Base-by-base conservation (phyloP, 768 basidiomycete species). In the Serendipita sp. region DNA sequence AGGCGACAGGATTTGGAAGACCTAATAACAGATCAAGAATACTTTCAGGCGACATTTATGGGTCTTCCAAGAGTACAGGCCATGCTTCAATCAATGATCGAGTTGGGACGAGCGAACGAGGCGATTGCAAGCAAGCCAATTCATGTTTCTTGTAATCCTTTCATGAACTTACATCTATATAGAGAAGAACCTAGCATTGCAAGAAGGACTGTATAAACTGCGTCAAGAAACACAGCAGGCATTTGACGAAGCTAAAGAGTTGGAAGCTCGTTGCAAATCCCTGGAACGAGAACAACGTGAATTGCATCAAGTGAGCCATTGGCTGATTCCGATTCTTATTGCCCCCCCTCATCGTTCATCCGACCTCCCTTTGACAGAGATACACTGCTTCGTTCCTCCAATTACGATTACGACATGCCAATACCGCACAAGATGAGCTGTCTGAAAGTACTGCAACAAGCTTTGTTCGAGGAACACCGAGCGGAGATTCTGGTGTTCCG, bases 1-100 rank as follows among this genome's bases (percentile, higher is more conserved):
- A 93, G 91, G 68, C 83, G 88, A 62, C 86, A 90, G 67, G 91
- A 93, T 69, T 79, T 98, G n/a, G 89, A 96, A 72, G 91, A 94
- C 70, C 76, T 96, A 3, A 75, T 96, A 23, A 78, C 80, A 13
- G 90, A 96, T 71, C 86, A 85, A 0, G 75, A 76, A 15, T 93
- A 93, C 72, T 93, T 94, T 67, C 87, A 94, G 72, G 88, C 93
- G 5, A 77, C 88, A 66, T 86, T 98, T 67, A 87, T 93, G 73
- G 83, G 88, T 0, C 74, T 95, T 8, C 76, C 83, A 2, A 77
- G 78, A 31, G 90, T 95, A 44, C 86, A 86, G 69, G 78, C 79
- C 15, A 76, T 92, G 65, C 86, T 92, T 67, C 80, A 83, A 66
- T 81, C 83, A 0, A 88, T 93, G 69, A 77, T 86, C 10, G 86